Evolutionary conservation across 768 basidiomycete genomes (phyloP), one percentile per base, ranked within the genome.

Genomic region (Lactarius akahatsu): DNA sequence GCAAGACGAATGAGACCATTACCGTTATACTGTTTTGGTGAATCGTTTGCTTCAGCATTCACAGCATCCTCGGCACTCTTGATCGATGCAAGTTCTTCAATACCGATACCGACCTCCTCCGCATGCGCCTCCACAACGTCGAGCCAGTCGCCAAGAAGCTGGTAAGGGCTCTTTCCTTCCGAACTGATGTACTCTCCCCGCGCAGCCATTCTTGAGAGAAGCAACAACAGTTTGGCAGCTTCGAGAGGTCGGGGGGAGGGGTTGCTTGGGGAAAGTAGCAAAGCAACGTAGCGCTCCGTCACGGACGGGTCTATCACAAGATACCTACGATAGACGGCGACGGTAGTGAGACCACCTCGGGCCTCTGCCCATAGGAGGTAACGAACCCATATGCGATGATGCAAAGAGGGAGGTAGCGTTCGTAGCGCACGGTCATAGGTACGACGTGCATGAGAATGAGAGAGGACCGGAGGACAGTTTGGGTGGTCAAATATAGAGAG

Each of bases 381-480:
- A 63, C 91, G 85, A 15, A 89, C 85, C 97, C 97, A 99, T 70
- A 98, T 85, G 41, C 95, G 89, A 5, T 84, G 85, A 73, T 99
- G 97, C 26, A 98, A 80, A 57, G 94, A 95, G 2, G 96, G 95
- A 16, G 95, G 91, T 9, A 99, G 84, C 1, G 96, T 95, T 60
- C 96, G 91, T 34, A 99, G 77, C 2, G 96, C 92, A 47, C 97
- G 88, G 78, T 99, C 97, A 75, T 91, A 98, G 1, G 96, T 97
- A 68, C 89, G 85, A 26, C 97, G 87, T 20, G 94, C 96, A 78
- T 98, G 96, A 0, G 95, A 92, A 74, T 92, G 82, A 18, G 91
- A 89, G 63, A 98, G 81, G 28, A 85, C 74, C 5, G 96, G 80
- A 4, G 97, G 96, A 74, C 96, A 98, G 59, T 84, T 80, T 1